These are phyloP conservation scores for Eimeria maxima DNA, from an alignment of 169 alveolate species.

Conservation along the genomic window DNA sequence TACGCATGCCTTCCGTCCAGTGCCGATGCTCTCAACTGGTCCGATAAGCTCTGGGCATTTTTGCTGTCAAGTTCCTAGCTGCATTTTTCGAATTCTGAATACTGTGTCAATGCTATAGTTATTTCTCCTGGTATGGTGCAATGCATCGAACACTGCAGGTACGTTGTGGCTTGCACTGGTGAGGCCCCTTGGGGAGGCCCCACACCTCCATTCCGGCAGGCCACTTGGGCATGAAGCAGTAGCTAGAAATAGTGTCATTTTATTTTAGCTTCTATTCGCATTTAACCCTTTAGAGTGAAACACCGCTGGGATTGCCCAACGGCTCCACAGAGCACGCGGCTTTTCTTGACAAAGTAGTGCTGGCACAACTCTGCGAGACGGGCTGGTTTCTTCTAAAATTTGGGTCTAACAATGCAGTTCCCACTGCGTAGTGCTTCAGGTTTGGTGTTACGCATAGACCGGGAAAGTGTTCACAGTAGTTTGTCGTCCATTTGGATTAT, in stretches of 20 bases:
- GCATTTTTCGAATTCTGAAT: not conserved
- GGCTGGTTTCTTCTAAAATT: too few species aligned
- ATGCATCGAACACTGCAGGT: not conserved
- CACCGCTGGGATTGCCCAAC: too few species aligned
- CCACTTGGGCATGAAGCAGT: not conserved
- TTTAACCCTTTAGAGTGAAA: too few species aligned
- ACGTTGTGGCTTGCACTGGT: not conserved
- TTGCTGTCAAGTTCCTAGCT: not conserved
- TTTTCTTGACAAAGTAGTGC: too few species aligned
- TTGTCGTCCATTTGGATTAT: too few species aligned
- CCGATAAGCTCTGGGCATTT: not conserved
- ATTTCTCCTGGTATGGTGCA: not conserved
- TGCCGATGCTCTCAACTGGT: not conserved
- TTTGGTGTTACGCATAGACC: too few species aligned
- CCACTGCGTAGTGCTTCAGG: too few species aligned
- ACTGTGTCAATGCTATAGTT: not conserved
- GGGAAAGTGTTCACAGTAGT: too few species aligned
- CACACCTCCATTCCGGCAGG: not conserved
- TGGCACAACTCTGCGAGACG: too few species aligned
- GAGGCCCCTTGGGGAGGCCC: constrained; percentile 13
- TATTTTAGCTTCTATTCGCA: not conserved
- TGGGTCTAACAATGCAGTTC: too few species aligned
- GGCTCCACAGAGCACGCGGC: too few species aligned
- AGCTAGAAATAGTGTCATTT: not conserved
- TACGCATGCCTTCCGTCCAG: not conserved